phyloP scores from a whole-genome alignment of 108 stramenopile genomes.

The Chaetoceros muelleri region DNA sequence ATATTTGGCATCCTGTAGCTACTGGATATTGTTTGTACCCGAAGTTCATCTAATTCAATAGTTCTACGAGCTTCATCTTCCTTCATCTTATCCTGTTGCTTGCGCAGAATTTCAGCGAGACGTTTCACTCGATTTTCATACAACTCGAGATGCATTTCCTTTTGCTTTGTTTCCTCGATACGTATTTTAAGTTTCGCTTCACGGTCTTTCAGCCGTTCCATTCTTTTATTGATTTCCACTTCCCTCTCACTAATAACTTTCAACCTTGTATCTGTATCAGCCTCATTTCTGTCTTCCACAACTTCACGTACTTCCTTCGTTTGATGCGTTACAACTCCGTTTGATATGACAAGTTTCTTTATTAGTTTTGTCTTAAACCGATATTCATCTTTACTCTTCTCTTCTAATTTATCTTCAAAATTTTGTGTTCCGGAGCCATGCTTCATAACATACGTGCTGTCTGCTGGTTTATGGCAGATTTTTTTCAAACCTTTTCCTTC shows the following conservation, averaged over 20 bases:
- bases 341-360: no score
- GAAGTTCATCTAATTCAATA: background rate
- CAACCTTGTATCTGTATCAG: background rate
- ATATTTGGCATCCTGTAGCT: background rate
- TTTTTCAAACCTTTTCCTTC: no score
- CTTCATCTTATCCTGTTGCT: background rate
- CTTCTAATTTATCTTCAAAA: no score
- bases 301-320: no score
- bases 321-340: no score
- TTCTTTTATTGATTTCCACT: background rate
- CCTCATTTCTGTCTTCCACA: background rate
- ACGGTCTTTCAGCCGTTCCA: background rate
- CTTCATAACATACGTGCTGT: no score
- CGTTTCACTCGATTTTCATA: background rate
- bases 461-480: no score
- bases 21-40: background rate
- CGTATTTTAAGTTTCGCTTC: background rate
- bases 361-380: no score
- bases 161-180: background rate
- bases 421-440: no score
- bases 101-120: background rate
- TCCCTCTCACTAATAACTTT: background rate
- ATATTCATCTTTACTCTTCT: no score
- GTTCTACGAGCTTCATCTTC: background rate
- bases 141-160: background rate